Conservation (phyloP, 1,284 basidiomycete species). For the Filobasidium uniguttulatum region DNA sequence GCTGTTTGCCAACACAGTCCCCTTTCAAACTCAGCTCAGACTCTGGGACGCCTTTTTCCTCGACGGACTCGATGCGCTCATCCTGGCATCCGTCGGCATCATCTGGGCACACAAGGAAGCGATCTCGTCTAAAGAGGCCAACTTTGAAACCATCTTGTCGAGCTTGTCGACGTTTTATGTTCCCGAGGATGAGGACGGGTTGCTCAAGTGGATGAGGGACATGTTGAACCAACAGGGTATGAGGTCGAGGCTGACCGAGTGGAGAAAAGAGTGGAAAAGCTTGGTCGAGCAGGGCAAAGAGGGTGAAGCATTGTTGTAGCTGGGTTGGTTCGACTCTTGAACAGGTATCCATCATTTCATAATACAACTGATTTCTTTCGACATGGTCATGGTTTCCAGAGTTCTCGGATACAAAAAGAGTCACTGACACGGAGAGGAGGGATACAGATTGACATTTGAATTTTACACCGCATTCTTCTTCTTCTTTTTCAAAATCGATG, state of each 20-base stretch:
- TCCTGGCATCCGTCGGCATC: slow-evolving; percentile 70
- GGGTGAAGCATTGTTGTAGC: slow-evolving; percentile 23
- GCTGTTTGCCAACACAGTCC: slow-evolving; percentile 85
- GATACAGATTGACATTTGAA: too few species aligned
- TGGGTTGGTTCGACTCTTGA: too few species aligned
- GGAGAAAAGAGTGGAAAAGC: slow-evolving; percentile 61
- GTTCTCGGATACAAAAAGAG: too few species aligned
- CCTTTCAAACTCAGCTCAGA: slow-evolving; percentile 84
- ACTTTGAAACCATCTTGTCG: slow-evolving; percentile 79
- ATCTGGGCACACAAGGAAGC: slow-evolving; percentile 50
- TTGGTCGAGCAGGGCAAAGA: slow-evolving; percentile 25
- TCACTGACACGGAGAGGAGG: too few species aligned
- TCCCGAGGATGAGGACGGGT: slow-evolving; percentile 66
- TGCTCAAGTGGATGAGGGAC: slow-evolving; percentile 66
- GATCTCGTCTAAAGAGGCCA: slow-evolving; percentile 40
- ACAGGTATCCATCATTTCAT: too few species aligned
- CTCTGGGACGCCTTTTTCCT: slow-evolving; percentile 88
- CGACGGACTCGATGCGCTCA: slow-evolving; percentile 78
- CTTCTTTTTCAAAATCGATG: too few species aligned
- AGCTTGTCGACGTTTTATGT: slow-evolving; percentile 82
- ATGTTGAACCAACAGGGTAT: slow-evolving; percentile 57
- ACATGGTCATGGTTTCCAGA: too few species aligned
- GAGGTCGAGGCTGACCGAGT: slow-evolving; percentile 51
- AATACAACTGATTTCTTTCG: too few species aligned
- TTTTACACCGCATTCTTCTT: too few species aligned